Evolutionary conservation across 768 basidiomycete species (phyloP).

Genomic region (Mycena filopes): DNA sequence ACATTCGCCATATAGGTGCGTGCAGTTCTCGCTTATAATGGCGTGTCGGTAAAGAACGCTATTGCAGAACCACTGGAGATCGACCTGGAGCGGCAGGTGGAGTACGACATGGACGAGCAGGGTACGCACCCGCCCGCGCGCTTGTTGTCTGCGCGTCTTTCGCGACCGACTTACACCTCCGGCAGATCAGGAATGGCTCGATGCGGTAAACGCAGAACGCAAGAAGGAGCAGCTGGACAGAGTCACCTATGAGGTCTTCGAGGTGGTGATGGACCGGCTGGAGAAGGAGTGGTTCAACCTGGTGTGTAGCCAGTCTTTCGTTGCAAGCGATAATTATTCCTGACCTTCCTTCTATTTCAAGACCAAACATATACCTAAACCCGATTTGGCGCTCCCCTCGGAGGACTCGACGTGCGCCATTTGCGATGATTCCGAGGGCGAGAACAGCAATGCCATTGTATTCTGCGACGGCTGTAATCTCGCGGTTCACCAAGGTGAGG

Average conservation of each 20-base stretch:
- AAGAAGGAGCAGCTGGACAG: slow-evolving; percentile 77
- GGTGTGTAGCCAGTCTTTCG: slow-evolving; percentile 67
- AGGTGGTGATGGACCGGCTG: slow-evolving; percentile 95
- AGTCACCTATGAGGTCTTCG: slow-evolving; percentile 88
- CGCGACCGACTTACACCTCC: slow-evolving; percentile 10
- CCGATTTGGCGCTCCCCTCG: slow-evolving; percentile 85
- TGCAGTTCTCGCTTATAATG: slow-evolving; percentile 45
- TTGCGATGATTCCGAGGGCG: slow-evolving; percentile 98
- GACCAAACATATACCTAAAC: slow-evolving; percentile 95
- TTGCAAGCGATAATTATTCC: not conserved
- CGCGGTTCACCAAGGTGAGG: slow-evolving; percentile 98
- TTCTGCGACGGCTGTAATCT: slow-evolving; percentile 99
- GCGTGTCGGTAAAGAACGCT: slow-evolving; percentile 16
- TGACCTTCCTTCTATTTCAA: slow-evolving; percentile 43
- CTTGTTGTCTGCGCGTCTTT: slow-evolving; percentile 12
- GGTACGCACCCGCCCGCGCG: slow-evolving; percentile 54
- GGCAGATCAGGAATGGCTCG: slow-evolving; percentile 95
- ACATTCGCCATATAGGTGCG: slow-evolving; percentile 91
- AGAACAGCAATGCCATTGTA: slow-evolving; percentile 98
- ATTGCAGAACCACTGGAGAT: slow-evolving; percentile 87
- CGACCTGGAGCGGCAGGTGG: slow-evolving; percentile 92
- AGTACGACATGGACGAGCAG: slow-evolving; percentile 99
- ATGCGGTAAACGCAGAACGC: slow-evolving; percentile 83
- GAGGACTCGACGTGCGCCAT: slow-evolving; percentile 98
- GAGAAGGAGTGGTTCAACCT: slow-evolving; percentile 99